phyloP scores from a whole-genome alignment of 225 moss, liverwort and hornwort genomes.

The Asterella californica region DNA sequence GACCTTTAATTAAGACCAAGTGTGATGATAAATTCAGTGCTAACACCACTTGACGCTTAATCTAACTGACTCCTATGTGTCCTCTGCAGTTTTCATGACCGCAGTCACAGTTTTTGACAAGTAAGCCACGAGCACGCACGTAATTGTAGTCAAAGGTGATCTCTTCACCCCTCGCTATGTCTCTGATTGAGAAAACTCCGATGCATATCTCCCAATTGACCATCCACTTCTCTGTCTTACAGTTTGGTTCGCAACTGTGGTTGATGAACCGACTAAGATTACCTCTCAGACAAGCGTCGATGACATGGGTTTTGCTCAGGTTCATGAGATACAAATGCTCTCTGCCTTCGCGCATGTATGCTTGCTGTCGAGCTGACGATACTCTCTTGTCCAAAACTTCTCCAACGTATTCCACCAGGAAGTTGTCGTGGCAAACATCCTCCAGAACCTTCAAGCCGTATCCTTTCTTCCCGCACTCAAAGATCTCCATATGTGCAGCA shows the following conservation, averaged over 20 bases:
- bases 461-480: background rate
- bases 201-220: background rate
- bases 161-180: too few species aligned
- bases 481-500: background rate
- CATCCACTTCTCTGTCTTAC: background rate
- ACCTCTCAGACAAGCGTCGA: background rate
- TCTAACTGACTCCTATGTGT: too few species aligned
- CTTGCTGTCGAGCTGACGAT: background rate
- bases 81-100: too few species aligned
- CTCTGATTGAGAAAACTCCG: too few species aligned
- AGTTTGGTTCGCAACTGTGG: background rate
- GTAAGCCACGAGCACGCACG: too few species aligned
- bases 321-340: background rate
- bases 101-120: too few species aligned
- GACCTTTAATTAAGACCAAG: too few species aligned
- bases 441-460: background rate
- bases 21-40: too few species aligned
- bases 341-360: background rate
- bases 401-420: background rate
- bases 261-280: background rate
- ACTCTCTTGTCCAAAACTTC: background rate
- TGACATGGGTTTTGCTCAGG: background rate
- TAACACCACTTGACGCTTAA: too few species aligned
- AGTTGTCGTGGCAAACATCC: background rate
- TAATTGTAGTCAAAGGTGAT: too few species aligned